A percentile compares a stretch with the other conserved stretches of the same genome.
Evolutionary conservation across 139 green algal species (phyloP).

Genomic region (Edaphochlamys debaryana): DNA sequence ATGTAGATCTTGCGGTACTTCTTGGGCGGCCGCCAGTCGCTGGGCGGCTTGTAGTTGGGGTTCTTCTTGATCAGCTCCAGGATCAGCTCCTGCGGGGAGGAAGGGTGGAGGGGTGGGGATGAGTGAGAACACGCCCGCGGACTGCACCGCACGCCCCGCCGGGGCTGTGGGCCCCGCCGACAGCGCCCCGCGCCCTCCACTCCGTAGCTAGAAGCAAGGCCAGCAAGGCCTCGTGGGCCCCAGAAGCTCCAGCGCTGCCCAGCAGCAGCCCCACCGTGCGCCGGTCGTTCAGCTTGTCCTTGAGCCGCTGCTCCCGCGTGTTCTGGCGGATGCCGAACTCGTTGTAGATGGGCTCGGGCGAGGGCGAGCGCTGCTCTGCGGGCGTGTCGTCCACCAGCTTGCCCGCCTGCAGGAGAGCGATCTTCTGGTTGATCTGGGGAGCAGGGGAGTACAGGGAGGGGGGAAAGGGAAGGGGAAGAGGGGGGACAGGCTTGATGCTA

Average conservation of each 20-base stretch:
- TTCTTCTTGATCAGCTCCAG: conserved; percentile 88
- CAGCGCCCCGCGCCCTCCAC: no score
- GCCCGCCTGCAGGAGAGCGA: conserved; percentile 49
- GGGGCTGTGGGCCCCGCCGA: no score
- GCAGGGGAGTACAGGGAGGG: neutral
- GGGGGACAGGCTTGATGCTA: neutral
- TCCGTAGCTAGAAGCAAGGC: no score
- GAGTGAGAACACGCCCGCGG: no score
- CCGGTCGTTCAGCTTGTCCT: conserved; percentile 80
- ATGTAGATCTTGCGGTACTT: conserved; percentile 90
- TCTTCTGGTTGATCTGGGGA: conserved; percentile 55
- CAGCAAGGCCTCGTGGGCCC: no score
- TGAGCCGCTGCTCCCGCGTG: conserved; percentile 81
- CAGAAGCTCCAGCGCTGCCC: no score
- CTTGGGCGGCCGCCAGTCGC: conserved; percentile 84
- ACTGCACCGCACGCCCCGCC: no score
- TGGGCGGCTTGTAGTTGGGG: conserved; percentile 83
- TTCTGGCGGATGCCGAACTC: conserved; percentile 79
- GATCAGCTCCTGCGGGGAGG: conserved; percentile 71
- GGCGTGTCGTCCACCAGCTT: conserved; percentile 50
- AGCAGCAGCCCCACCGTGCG: no score
- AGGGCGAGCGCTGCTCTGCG: conserved; percentile 85
- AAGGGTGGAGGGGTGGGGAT: neutral
- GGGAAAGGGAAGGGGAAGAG: neutral
- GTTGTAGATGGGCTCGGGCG: conserved; percentile 88